These are phyloP conservation scores for Tuber umbilicatum DNA, from an alignment of 495 filamentous ascomycete genomes.

Conservation along the genomic window DNA sequence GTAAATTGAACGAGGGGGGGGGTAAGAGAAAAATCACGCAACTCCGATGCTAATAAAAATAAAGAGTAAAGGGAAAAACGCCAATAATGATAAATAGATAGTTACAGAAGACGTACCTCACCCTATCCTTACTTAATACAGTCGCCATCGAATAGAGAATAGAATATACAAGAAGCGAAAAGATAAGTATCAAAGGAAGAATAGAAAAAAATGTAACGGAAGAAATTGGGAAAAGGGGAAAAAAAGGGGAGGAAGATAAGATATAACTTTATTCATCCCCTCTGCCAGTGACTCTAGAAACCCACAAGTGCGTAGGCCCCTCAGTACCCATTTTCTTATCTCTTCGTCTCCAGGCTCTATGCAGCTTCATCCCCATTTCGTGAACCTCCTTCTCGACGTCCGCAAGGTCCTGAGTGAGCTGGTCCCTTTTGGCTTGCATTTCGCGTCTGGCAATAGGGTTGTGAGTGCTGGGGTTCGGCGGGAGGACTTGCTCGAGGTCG, in stretches of 20 bases:
- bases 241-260: not conserved
- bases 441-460: constrained; percentile 55
- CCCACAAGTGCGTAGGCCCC: constrained; percentile 72
- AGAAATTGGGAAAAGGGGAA: not conserved
- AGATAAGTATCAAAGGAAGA: constrained; percentile 5
- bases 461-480: constrained; percentile 54
- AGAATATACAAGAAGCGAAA: constrained; percentile 3
- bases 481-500: constrained; percentile 46
- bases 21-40: not conserved
- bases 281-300: constrained; percentile 48
- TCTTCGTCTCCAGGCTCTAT: constrained; percentile 69
- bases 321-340: constrained; percentile 56
- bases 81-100: not conserved
- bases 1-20: not conserved
- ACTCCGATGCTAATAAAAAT: not conserved
- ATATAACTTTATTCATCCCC: constrained; percentile 1
- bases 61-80: not conserved
- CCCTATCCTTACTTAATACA: not conserved
- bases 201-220: not conserved
- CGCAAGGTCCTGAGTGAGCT: constrained; percentile 64
- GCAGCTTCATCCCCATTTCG: constrained; percentile 74
- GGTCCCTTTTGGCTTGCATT: constrained; percentile 66
- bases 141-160: not conserved
- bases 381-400: constrained; percentile 77
- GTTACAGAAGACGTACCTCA: not conserved